A percentile compares a stretch with the other conserved stretches of the same genome.
Conservation (phyloP, 2,329 filamentous ascomycete genomes). For the Myriosclerotinia curreyana region DNA sequence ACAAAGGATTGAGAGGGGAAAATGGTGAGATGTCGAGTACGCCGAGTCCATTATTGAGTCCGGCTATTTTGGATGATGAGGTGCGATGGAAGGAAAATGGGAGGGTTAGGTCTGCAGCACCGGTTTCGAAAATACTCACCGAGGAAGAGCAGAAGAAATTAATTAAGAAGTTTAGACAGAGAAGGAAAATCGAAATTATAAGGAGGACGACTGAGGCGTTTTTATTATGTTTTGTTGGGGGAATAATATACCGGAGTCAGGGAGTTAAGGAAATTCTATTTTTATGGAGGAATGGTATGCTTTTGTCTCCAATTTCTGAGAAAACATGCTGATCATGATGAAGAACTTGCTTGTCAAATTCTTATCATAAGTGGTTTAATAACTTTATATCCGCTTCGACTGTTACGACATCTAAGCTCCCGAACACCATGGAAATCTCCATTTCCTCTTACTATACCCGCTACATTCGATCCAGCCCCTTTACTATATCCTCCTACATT, state of each 20-base stretch:
- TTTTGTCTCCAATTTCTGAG: neutral
- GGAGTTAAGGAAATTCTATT: constrained; percentile 47
- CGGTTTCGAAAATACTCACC: constrained; percentile 17
- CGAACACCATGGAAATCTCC: constrained; percentile 30
- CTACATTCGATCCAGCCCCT: constrained; percentile 85
- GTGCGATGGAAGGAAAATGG: constrained; percentile 21
- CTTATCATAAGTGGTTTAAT: constrained; percentile 43
- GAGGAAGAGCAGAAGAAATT: constrained; percentile 31
- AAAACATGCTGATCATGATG: constrained; percentile 28
- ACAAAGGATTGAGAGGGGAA: constrained; percentile 72
- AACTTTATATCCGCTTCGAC: constrained; percentile 57
- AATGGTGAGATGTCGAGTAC: constrained; percentile 54
- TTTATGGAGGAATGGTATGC: constrained; percentile 51
- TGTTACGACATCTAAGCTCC: constrained; percentile 46
- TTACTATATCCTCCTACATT: constrained; percentile 81
- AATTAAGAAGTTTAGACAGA: constrained; percentile 42
- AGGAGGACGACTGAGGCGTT: constrained; percentile 53
- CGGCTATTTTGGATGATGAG: constrained; percentile 45
- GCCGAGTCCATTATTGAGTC: constrained; percentile 55
- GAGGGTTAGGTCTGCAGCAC: constrained; percentile 20
- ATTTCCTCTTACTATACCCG: constrained; percentile 54
- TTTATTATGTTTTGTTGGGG: constrained; percentile 50
- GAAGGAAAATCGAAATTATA: constrained; percentile 49
- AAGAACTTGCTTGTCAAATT: constrained; percentile 37
- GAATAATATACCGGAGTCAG: constrained; percentile 46